Evolutionary conservation across 2,329 filamentous ascomycete genomes (phyloP), one percentile per base, ranked within the genome.

Genomic region (Thyridium curvatum): DNA sequence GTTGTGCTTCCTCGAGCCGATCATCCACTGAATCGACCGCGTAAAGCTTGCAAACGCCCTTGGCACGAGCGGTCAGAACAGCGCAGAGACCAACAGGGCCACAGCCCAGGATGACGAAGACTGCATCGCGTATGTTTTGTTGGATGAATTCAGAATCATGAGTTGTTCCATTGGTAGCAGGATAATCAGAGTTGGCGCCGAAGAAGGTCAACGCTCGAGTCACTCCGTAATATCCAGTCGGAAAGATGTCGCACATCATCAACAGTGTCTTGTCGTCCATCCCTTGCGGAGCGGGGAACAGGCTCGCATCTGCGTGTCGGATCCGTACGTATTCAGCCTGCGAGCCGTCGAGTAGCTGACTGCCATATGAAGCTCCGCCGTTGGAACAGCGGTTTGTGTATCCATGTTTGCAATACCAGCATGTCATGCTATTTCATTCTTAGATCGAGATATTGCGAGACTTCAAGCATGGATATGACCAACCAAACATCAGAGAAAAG

Each of bases 211-310:
- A 40, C 15, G 41, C 37, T 12, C 41, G 29, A 30, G 37, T 42
- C 18, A 35, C 41, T 7, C 41, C 41, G 34, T 42, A 42, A 31
- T 42, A 42, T 15, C 41, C 41, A 8, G 41, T 42, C 1, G 41
- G 41, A 31, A 42, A 39, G 17, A 42, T 42, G 37, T 42, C 41
- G 30, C 37, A 42, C 41, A 42, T 40, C 30, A 42, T 30, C 8
- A 42, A 16, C 29, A 42, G 32, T 16, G 30, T 18, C 12, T 32
- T 17, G n/a, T 30, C 30, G 4, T 18, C 26, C 10, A 42, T 30
- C 14, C 18, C 29, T 2, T 30, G 33, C 10, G 41, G 41, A 13
- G 33, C 28, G 21, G 6, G 16, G 12, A 33, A 30, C 10, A 40
- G 34, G 8, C 32, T 40, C 21, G 37, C 37, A 31, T 40, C 35